These are phyloP conservation scores for Alliaria petiolata DNA, from an alignment of 345 rosid species.

Conservation along the genomic window DNA sequence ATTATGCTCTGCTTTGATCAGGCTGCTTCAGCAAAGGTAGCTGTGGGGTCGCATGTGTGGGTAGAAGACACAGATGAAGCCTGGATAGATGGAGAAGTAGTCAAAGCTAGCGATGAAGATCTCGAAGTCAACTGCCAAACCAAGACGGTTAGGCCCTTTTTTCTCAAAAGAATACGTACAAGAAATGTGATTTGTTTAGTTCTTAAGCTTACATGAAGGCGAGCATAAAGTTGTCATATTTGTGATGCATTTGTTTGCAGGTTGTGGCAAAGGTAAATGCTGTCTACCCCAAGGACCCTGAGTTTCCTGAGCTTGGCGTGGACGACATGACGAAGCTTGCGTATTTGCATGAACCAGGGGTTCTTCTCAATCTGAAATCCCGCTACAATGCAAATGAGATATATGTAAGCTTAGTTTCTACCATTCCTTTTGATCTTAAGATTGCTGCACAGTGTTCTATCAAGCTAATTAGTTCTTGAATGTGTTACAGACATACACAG, in stretches of 20 bases:
- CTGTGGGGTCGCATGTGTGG: conserved; percentile 83
- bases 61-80: conserved; percentile 73
- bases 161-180: no score
- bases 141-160: conserved; percentile 60
- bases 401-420: conserved; percentile 69
- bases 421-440: background rate
- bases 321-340: conserved; percentile 98
- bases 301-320: conserved; percentile 80
- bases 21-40: conserved; percentile 52
- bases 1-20: conserved; percentile 15
- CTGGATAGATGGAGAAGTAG: conserved; percentile 91
- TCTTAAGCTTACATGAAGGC: conserved; percentile 15
- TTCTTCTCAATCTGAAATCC: conserved; percentile 66
- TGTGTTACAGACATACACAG: conserved; percentile 75
- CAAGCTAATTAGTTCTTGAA: conserved; percentile 5
- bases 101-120: conserved; percentile 50
- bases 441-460: background rate
- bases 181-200: background rate
- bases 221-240: background rate
- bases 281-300: conserved; percentile 79
- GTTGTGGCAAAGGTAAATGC: conserved; percentile 57
- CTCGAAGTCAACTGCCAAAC: conserved; percentile 59
- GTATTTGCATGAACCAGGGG: conserved; percentile 97
- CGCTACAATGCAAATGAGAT: conserved; percentile 83
- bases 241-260: conserved; percentile 34